Conservation (phyloP, 2,329 filamentous ascomycete genomes). For the Aureobasidium sp. region DNA sequence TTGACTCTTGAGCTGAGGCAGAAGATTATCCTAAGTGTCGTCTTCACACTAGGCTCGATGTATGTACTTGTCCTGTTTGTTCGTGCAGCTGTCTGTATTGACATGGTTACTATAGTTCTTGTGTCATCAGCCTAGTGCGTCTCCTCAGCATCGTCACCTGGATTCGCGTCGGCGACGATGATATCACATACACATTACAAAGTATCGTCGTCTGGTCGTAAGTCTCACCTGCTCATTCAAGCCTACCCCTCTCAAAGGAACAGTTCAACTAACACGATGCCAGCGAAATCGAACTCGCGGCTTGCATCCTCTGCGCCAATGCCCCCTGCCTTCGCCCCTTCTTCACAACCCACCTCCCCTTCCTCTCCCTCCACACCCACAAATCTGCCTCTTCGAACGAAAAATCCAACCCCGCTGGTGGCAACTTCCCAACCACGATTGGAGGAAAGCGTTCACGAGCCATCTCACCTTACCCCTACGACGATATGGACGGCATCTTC, state of each 20-base stretch:
- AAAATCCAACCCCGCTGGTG: not conserved
- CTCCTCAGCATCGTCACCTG: constrained; percentile 12
- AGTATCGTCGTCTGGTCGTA: constrained; percentile 9
- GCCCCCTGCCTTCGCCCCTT: constrained; percentile 7
- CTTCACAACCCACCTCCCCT: not conserved
- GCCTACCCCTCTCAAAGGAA: not conserved
- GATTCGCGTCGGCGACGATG: not conserved
- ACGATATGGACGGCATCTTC: not conserved
- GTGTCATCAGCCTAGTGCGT: constrained; percentile 11
- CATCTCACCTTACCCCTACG: not conserved
- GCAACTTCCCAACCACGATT: not conserved
- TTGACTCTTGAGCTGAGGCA: constrained; percentile 45
- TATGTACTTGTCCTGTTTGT: not conserved
- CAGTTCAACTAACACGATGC: not conserved
- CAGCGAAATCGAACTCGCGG: constrained; percentile 1
- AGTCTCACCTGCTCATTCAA: not conserved
- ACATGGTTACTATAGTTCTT: not conserved
- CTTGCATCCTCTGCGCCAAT: constrained; percentile 9
- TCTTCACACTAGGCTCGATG: constrained; percentile 42
- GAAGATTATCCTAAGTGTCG: constrained; percentile 43
- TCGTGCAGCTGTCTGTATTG: not conserved
- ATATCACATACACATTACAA: constrained; percentile 4
- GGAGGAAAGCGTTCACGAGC: not conserved
- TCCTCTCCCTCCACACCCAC: not conserved
- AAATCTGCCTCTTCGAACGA: not conserved